Percentiles rank a stretch among this genome's conserved stretches.
Evolutionary conservation across 108 stramenopile species (phyloP).

Genomic region (Skeletonema menzelii): DNA sequence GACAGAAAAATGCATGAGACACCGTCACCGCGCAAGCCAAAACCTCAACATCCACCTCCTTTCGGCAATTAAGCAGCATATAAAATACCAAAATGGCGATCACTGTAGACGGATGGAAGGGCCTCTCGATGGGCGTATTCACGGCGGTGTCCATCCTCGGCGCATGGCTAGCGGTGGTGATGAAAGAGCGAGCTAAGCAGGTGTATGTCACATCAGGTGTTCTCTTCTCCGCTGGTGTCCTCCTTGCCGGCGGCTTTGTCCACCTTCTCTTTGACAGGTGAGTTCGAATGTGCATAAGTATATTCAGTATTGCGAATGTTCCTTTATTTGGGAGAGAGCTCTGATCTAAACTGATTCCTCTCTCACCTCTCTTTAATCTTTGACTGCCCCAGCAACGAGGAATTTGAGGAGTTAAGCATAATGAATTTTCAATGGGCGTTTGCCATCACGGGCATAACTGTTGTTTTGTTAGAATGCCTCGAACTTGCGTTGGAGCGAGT

Average conservation of each 20-base stretch:
- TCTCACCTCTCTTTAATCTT: neutral
- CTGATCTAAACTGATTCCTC: neutral
- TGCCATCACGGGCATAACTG: neutral
- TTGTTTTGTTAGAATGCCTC: neutral
- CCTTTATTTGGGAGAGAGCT: neutral
- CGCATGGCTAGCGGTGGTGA: slow-evolving; percentile 11
- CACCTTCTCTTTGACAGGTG: slow-evolving; percentile 7
- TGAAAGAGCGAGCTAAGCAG: slow-evolving; percentile 19
- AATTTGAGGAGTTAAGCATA: neutral
- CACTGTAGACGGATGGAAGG: slow-evolving; percentile 9
- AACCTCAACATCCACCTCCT: too few species aligned
- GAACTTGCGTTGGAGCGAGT: neutral
- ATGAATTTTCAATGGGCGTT: neutral
- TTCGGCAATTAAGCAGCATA: neutral
- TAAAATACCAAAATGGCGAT: slow-evolving; percentile 2
- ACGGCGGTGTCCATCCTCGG: slow-evolving; percentile 16
- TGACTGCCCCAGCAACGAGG: neutral
- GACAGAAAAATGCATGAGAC: too few species aligned
- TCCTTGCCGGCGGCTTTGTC: slow-evolving; percentile 13
- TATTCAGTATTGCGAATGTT: neutral
- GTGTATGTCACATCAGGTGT: slow-evolving; percentile 13
- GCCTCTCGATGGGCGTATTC: slow-evolving; percentile 14
- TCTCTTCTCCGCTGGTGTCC: slow-evolving; percentile 15
- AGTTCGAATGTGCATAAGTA: neutral
- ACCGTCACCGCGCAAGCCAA: too few species aligned